Base-by-base conservation (phyloP, 2,329 filamentous ascomycete species). In the Stromatinia cepivora region DNA sequence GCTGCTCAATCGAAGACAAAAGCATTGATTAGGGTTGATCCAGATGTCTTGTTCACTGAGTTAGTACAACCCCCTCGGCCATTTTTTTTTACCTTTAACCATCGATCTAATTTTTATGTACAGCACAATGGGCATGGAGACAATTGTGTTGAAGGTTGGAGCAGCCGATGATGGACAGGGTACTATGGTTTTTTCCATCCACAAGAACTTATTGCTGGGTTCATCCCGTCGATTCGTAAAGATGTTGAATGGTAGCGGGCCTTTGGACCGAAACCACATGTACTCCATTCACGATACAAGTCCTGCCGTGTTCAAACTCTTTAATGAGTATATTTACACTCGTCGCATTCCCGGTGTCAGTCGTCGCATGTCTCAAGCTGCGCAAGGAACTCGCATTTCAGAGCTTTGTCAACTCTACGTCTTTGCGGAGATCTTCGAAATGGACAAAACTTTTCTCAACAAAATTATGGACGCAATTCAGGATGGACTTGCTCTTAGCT, bases 381-480 rank as follows among this genome's bases (percentile, higher is more conserved):
- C 39, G 8, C 56, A 73, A 42, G 66, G 57, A 11, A 28, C 15
- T 3, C 62, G 70, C 3, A 31, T 76, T 13, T 22, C 36, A 8
- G 25, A 69, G 13, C 70, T 76, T 11, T 71, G 70, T 45, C 69
- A 72, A 52, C 54, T 76, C 3, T 76, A 75, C 58, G 66, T 69
- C 1, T 72, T 75, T 17, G 62, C 46, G 4, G 74, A 75, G 5
- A 59, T 66, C 2, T 70, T 63, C 15, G 34, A 69, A 0, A 31
- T 76, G 13, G 25, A 61, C 2, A 15, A 39, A 11, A 39, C 48
- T 5, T 56, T 75, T 8, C 54, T 63, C 25, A 76, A 77, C 53
- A 70, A 70, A 42, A 69, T 72, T 1, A 76, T 77, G 69, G 75
- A 77, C 15, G 53, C 52, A 2, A 73, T 77, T 28, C 75, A 76